Base-by-base conservation (phyloP, 2,329 filamentous ascomycete species). In the Fusarium algeriense region DNA sequence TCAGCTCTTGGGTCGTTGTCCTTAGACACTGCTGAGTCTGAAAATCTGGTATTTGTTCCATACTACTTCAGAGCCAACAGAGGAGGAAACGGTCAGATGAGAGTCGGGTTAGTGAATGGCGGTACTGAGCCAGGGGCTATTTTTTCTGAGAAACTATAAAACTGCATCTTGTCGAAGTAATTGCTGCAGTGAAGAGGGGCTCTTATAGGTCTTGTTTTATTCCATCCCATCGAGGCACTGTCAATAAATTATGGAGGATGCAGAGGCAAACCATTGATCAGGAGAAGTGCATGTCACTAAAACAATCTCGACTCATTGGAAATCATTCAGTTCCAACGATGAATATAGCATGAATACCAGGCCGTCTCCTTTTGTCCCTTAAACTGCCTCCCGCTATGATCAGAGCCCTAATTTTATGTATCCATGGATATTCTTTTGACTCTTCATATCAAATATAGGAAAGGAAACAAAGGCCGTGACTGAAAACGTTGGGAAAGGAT, bases 61-160 rank as follows among this genome's bases (percentile, higher is more conserved):
- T 65, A 67, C 44, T 67, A 56, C 53, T 64, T 65, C n/a, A 61
- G 60, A 45, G 53, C 53, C 6, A 64, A 67, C 30, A 64, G 65
- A 17, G 65, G 57, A 19, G 70, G 68, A 7, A 28, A 63, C 12
- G 68, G 65, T 9, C 70, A 70, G 26, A 74, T 72, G 72, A 72
- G 63, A 28, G 58, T 74, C 35, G 60, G 69, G 7, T 49, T 74
- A 15, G 28, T 62, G 28, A 71, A 67, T 15, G 56, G 66, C 6
- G 56, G 69, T 6, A 35, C 15, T 2, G 41, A 32, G 28, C 49
- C 66, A 48, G 69, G 66, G 10, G 20, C 23, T 12, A 30, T 56
- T n/a, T 70, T 68, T 19, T 62, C 66, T 32, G 60, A 73, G 45
- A 56, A 14, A 26, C n/a, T 23, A 32, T 45, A 30, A 30, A 11